Conservation (phyloP, 2,329 filamentous ascomycete species). For the Thelonectria blattea region DNA sequence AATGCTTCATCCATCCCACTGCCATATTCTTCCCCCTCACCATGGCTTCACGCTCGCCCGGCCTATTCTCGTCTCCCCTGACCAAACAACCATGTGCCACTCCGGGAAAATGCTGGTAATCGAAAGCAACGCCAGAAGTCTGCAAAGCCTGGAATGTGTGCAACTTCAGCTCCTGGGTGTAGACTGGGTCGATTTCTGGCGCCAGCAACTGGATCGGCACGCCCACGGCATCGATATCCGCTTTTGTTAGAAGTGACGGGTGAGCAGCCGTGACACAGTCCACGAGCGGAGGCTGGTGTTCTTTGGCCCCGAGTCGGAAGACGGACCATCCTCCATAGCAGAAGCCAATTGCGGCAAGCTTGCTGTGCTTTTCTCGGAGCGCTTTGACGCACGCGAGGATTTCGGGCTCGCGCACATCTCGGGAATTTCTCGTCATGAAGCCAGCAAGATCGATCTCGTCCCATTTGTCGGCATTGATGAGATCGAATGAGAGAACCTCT, state of each 20-base stretch:
- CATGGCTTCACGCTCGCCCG: constrained; percentile 49
- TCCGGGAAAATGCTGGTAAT: constrained; percentile 55
- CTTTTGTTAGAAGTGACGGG: constrained; percentile 49
- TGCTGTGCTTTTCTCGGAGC: constrained; percentile 43
- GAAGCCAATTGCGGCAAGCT: constrained; percentile 53
- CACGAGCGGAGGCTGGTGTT: constrained; percentile 46
- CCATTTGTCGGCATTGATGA: constrained; percentile 37
- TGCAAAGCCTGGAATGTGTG: constrained; percentile 46
- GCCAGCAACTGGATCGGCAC: constrained; percentile 60
- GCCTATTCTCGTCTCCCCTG: constrained; percentile 45
- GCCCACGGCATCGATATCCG: constrained; percentile 52
- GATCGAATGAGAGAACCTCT: constrained; percentile 41
- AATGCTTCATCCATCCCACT: constrained; percentile 47
- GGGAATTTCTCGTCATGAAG: constrained; percentile 46
- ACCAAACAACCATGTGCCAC: constrained; percentile 51
- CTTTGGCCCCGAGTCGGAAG: constrained; percentile 51
- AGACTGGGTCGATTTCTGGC: constrained; percentile 52
- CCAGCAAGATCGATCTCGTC: constrained; percentile 46
- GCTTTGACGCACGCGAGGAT: constrained; percentile 46
- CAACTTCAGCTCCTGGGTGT: constrained; percentile 50
- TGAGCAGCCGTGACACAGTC: constrained; percentile 54
- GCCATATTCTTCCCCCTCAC: constrained; percentile 50
- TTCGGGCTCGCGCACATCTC: constrained; percentile 47
- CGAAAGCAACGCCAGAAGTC: constrained; percentile 45
- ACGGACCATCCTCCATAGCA: constrained; percentile 60